A percentile compares a stretch with the other conserved stretches of the same genome.
These are phyloP conservation scores for Septoria petroselini DNA, from an alignment of 2,329 filamentous ascomycete species.

Conservation along the genomic window DNA sequence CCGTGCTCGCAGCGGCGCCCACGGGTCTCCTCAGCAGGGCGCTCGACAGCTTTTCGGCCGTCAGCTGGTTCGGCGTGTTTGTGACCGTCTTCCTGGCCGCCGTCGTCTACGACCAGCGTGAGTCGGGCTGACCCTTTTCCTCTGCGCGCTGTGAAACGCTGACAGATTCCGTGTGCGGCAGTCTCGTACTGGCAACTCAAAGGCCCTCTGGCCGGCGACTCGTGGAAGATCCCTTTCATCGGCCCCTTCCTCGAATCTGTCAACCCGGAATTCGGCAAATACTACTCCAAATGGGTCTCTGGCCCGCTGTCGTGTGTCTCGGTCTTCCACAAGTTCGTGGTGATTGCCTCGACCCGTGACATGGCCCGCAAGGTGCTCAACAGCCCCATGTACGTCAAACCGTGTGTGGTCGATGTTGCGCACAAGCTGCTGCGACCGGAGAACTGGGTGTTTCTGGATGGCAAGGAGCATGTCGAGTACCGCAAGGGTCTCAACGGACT, in stretches of 20 bases:
- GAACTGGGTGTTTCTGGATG: constrained; percentile 98
- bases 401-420: constrained; percentile 91
- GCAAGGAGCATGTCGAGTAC: constrained; percentile 91
- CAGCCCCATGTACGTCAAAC: constrained; percentile 86
- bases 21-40: constrained; percentile 53
- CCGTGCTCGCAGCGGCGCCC: constrained; percentile 61
- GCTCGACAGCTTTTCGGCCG: constrained; percentile 51
- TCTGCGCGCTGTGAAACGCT: too few species aligned
- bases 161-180: constrained; percentile 29
- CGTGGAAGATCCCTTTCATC: constrained; percentile 55
- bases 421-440: constrained; percentile 86
- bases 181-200: constrained; percentile 49
- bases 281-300: constrained; percentile 88
- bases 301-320: constrained; percentile 93
- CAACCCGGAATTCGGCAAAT: constrained; percentile 86
- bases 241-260: constrained; percentile 94
- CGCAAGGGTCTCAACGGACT: constrained; percentile 93
- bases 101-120: constrained; percentile 87
- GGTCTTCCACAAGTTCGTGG: constrained; percentile 99
- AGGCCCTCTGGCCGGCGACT: constrained; percentile 47
- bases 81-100: constrained; percentile 68
- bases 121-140: too few species aligned
- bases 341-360: constrained; percentile 91
- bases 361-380: constrained; percentile 97
- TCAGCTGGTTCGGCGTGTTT: constrained; percentile 62